Percentiles rank a stretch among this genome's conserved stretches.
Evolutionary conservation across 306 rosid genomes (phyloP).

Genomic region (Rosa persica): DNA sequence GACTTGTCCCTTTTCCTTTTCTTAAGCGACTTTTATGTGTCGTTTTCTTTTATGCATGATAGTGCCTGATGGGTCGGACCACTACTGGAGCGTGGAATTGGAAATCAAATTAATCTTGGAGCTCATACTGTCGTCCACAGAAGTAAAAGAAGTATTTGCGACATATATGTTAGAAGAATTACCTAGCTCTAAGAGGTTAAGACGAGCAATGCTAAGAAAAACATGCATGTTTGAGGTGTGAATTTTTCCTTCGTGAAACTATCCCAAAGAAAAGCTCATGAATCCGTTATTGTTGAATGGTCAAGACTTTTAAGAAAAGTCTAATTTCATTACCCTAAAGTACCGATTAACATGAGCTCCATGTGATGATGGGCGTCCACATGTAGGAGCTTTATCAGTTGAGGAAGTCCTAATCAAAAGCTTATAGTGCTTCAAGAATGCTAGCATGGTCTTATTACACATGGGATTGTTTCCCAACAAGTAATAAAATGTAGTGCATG

Average conservation of each 20-base stretch:
- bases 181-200: not conserved
- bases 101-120: not conserved
- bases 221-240: not conserved
- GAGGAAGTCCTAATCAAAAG: slow-evolving; percentile 38
- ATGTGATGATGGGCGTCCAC: slow-evolving; percentile 40
- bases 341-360: slow-evolving; percentile 26
- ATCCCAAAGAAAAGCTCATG: not conserved
- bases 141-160: not conserved
- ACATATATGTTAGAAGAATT: not conserved
- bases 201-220: not conserved
- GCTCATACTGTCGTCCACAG: not conserved
- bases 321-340: not conserved
- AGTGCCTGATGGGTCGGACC: not conserved
- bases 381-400: slow-evolving; percentile 21
- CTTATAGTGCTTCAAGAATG: slow-evolving; percentile 22
- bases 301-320: not conserved
- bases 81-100: not conserved
- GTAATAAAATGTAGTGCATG: not conserved
- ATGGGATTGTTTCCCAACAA: slow-evolving; percentile 22
- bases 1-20: not conserved
- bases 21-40: not conserved
- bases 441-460: slow-evolving; percentile 10
- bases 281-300: not conserved
- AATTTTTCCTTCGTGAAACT: not conserved
- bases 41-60: not conserved